A percentile compares a stretch with the other conserved stretches of the same genome.
These are phyloP conservation scores for Neurospora crassa DNA, from an alignment of 2,329 filamentous ascomycete genomes.

Conservation along the genomic window DNA sequence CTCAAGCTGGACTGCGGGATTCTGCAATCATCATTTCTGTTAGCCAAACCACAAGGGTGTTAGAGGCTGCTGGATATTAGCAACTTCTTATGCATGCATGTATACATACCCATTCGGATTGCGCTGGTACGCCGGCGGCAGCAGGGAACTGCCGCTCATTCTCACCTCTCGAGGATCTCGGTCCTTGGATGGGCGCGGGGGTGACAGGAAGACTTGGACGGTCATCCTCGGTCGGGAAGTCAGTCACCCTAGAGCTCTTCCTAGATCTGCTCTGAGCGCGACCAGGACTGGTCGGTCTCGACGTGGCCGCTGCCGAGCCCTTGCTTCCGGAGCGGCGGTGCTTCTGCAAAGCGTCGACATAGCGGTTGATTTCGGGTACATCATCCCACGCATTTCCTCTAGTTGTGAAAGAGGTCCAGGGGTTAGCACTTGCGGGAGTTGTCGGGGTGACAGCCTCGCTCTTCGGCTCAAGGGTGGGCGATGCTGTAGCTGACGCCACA, in stretches of 20 bases:
- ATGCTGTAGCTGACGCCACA: constrained; percentile 24
- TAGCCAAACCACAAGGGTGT: constrained; percentile 45
- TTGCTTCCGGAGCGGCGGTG: constrained; percentile 32
- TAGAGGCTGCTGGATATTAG: constrained; percentile 39
- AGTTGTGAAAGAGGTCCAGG: constrained; percentile 65
- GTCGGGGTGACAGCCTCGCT: constrained; percentile 37
- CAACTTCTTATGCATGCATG: constrained; percentile 30
- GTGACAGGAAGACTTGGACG: constrained; percentile 85
- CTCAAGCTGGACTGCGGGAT: constrained; percentile 60
- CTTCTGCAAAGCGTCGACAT: constrained; percentile 69
- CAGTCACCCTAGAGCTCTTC: constrained; percentile 60
- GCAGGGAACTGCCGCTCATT: constrained; percentile 53
- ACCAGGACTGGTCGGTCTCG: constrained; percentile 1
- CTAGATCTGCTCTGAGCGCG: constrained; percentile 12
- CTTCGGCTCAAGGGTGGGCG: constrained; percentile 26
- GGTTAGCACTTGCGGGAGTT: constrained; percentile 42
- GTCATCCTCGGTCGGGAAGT: constrained; percentile 77
- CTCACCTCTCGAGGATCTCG: constrained; percentile 56
- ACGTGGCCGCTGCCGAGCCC: constrained; percentile 17
- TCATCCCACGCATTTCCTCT: constrained; percentile 84
- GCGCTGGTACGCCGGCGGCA: constrained; percentile 75
- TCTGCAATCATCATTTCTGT: constrained; percentile 42
- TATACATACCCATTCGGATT: constrained; percentile 90
- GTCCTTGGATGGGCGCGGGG: constrained; percentile 66
- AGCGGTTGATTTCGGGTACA: constrained; percentile 76